phyloP scores from a whole-genome alignment of 2,329 filamentous ascomycete species.

The Aspergillus texensis region DNA sequence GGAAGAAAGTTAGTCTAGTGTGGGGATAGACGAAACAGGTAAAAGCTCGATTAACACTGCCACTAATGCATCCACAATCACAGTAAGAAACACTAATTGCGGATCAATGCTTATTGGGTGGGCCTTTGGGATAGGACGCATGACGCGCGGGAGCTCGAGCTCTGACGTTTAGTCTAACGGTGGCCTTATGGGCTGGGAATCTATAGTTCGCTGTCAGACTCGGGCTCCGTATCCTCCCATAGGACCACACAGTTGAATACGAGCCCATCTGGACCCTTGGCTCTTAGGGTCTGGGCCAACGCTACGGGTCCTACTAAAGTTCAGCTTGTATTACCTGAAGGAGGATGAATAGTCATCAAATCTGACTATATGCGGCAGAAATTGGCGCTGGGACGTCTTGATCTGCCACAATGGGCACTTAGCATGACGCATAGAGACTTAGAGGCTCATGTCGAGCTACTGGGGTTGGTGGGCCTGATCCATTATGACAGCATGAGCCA shows the following conservation, averaged over 20 bases:
- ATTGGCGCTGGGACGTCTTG: background rate
- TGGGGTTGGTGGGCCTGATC: background rate
- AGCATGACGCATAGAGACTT: background rate
- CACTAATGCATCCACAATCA: background rate
- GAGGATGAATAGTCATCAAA: background rate
- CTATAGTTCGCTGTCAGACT: background rate
- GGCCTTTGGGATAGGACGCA: background rate
- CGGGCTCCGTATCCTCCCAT: background rate
- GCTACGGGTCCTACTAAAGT: background rate
- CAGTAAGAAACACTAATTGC: background rate
- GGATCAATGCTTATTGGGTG: background rate
- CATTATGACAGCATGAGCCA: background rate
- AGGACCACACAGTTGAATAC: background rate
- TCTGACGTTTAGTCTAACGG: background rate
- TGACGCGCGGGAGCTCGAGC: background rate
- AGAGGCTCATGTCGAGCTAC: background rate
- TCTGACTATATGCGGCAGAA: background rate
- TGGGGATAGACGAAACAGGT: background rate
- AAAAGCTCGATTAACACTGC: background rate
- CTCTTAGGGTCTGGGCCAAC: background rate
- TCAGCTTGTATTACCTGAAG: background rate
- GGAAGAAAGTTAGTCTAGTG: background rate
- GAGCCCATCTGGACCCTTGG: background rate
- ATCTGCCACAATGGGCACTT: background rate
- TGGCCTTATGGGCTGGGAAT: background rate